These are phyloP conservation scores for Penicillium janthinellum DNA, from an alignment of 2,329 filamentous ascomycete species.

Conservation along the genomic window DNA sequence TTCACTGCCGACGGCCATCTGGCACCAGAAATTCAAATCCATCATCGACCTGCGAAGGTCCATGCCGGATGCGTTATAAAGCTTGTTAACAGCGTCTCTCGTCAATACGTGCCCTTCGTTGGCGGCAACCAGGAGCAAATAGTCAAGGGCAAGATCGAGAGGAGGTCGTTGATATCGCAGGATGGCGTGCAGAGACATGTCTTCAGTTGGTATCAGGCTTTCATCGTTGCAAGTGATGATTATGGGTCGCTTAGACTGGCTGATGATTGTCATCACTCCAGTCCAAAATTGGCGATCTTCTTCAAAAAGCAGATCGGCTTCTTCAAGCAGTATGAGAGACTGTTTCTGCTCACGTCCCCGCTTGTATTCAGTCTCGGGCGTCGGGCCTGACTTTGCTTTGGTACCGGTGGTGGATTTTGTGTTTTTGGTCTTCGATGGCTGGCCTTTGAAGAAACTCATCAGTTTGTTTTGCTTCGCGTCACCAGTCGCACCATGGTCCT, in stretches of 20 bases:
- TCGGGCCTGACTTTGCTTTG: constrained; percentile 25
- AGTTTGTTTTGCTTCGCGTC: constrained; percentile 76
- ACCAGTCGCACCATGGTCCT: constrained; percentile 55
- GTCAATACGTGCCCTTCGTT: constrained; percentile 82
- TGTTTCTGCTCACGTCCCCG: constrained; percentile 69
- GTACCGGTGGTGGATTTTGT: constrained; percentile 20
- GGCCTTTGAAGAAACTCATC: constrained; percentile 75
- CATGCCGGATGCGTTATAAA: constrained; percentile 68
- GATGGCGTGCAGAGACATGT: constrained; percentile 79
- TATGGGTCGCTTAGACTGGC: constrained; percentile 85
- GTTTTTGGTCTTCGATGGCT: constrained; percentile 36
- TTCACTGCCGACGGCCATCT: constrained; percentile 88
- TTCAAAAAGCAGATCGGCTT: constrained; percentile 90
- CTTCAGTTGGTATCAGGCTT: constrained; percentile 71
- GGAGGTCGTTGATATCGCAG: constrained; percentile 73
- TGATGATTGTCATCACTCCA: constrained; percentile 75
- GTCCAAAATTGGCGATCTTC: constrained; percentile 96
- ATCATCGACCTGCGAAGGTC: constrained; percentile 81
- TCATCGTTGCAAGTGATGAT: constrained; percentile 96
- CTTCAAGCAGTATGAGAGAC: constrained; percentile 89
- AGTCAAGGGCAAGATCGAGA: constrained; percentile 70
- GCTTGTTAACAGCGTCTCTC: constrained; percentile 64
- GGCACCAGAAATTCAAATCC: constrained; percentile 95
- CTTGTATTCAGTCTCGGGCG: constrained; percentile 38
- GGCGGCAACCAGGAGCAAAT: constrained; percentile 78